phyloP scores from a whole-genome alignment of 495 filamentous ascomycete species.

The Talaromyces stipitatus region DNA sequence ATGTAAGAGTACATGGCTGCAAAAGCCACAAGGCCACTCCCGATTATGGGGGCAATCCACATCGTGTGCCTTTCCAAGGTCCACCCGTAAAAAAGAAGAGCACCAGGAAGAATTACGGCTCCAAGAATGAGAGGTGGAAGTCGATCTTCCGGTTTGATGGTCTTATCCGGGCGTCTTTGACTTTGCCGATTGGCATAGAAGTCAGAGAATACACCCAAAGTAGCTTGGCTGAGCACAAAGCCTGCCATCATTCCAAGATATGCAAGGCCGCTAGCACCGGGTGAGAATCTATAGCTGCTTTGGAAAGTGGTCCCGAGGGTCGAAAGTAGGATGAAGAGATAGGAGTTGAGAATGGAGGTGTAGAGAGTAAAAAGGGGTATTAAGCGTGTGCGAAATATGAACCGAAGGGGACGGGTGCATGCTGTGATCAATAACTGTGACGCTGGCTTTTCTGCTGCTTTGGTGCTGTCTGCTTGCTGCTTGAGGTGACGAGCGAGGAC shows the following conservation, averaged over 20 bases:
- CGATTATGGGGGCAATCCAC: slow-evolving; percentile 17
- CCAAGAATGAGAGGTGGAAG: slow-evolving; percentile 47
- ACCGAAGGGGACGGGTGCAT: slow-evolving; percentile 32
- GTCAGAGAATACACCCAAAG: background rate
- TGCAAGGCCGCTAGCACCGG: slow-evolving; percentile 49
- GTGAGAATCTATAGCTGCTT: slow-evolving; percentile 44
- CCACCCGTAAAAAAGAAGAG: slow-evolving; percentile 53
- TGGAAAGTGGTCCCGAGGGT: slow-evolving; percentile 58
- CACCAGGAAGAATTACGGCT: slow-evolving; percentile 39
- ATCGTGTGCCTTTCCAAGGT: slow-evolving; percentile 17
- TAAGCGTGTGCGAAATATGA: slow-evolving; percentile 39
- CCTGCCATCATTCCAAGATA: slow-evolving; percentile 57
- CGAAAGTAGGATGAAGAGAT: slow-evolving; percentile 48
- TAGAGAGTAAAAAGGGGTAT: slow-evolving; percentile 47
- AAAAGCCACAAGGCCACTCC: slow-evolving; percentile 20
- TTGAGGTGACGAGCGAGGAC: slow-evolving; percentile 19
- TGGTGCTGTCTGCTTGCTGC: background rate
- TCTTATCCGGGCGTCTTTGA: background rate
- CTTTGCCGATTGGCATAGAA: background rate
- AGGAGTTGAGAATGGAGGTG: slow-evolving; percentile 56
- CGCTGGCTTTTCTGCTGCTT: slow-evolving; percentile 30
- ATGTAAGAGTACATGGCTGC: slow-evolving; percentile 23
- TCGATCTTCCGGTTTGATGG: slow-evolving; percentile 37
- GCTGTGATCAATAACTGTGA: background rate
- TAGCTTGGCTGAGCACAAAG: slow-evolving; percentile 31